Evolutionary conservation across 495 filamentous ascomycete genomes (phyloP).

Genomic region (Annulohypoxylon moriforme): DNA sequence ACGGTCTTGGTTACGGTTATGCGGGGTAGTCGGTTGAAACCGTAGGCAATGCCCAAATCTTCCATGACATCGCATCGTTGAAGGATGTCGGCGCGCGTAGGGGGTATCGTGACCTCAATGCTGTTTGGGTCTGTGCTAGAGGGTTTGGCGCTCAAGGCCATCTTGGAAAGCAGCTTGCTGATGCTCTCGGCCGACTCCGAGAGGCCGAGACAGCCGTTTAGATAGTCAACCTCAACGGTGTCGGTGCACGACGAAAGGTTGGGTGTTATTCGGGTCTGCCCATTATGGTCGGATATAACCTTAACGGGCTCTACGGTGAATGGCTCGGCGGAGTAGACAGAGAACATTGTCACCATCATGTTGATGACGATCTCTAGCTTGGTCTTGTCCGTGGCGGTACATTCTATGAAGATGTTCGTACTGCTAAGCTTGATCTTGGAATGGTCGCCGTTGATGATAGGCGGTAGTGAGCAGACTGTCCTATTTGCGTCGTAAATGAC

Average conservation of each 20-base stretch:
- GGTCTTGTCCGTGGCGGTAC: conserved; percentile 95
- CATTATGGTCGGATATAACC: conserved; percentile 91
- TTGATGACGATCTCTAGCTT: conserved; percentile 96
- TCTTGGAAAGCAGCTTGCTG: conserved; percentile 80
- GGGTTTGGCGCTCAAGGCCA: conserved; percentile 83
- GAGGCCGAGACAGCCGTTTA: conserved; percentile 91
- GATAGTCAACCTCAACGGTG: conserved; percentile 87
- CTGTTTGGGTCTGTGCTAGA: conserved; percentile 68
- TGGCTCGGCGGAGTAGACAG: conserved; percentile 83
- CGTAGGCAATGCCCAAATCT: conserved; percentile 93
- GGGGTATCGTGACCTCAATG: conserved; percentile 83
- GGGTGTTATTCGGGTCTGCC: conserved; percentile 80
- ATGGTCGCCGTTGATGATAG: conserved; percentile 97
- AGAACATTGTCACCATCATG: conserved; percentile 98
- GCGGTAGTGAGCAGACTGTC: conserved; percentile 91
- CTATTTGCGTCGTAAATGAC: conserved; percentile 92
- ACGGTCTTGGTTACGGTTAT: conserved; percentile 87
- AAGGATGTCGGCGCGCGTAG: conserved; percentile 92
- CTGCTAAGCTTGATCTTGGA: conserved; percentile 94
- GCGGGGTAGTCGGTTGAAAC: conserved; percentile 92
- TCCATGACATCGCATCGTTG: conserved; percentile 99
- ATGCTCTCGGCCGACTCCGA: conserved; percentile 76
- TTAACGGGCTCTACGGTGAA: conserved; percentile 95
- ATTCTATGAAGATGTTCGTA: conserved; percentile 94
- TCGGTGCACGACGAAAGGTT: conserved; percentile 79